These are phyloP conservation scores for Botryosphaeria agaves DNA, from an alignment of 2,329 filamentous ascomycete genomes.

Conservation along the genomic window DNA sequence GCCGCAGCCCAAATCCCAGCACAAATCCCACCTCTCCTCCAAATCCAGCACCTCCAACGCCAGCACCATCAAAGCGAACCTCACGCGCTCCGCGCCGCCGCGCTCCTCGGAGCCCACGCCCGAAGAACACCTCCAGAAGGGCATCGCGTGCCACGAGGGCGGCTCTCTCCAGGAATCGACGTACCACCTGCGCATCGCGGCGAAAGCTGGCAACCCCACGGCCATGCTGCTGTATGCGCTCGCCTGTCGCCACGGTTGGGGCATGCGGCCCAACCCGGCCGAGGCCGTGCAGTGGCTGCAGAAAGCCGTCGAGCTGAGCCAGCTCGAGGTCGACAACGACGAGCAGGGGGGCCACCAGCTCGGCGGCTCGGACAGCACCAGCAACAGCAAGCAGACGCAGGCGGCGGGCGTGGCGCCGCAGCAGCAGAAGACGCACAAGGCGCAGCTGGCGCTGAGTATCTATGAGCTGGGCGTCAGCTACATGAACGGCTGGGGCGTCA, in stretches of 20 bases:
- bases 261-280: conserved; percentile 78
- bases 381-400: too few species aligned
- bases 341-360: conserved; percentile 32
- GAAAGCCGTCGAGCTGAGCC: conserved; percentile 73
- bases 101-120: conserved; percentile 37
- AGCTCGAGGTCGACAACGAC: conserved; percentile 68
- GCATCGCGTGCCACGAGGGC: conserved; percentile 63
- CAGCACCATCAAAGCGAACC: conserved; percentile 21
- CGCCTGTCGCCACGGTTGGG: conserved; percentile 92
- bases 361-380: conserved; percentile 10
- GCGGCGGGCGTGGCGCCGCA: conserved; percentile 42
- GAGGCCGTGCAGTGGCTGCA: conserved; percentile 88
- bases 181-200: conserved; percentile 83
- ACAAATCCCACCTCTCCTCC: conserved; percentile 7
- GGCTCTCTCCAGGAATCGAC: conserved; percentile 85
- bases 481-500: conserved; percentile 95
- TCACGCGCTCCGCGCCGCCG: conserved; percentile 35
- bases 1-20: conserved; percentile 1
- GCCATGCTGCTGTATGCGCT: conserved; percentile 94
- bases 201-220: conserved; percentile 69
- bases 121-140: conserved; percentile 80
- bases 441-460: conserved; percentile 86
- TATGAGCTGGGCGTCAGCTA: conserved; percentile 95
- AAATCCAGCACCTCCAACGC: conserved; percentile 18
- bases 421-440: conserved; percentile 68